A percentile compares a stretch with the other conserved stretches of the same genome.
Evolutionary conservation across 208 protist species (phyloP).

Genomic region (Crithidia fasciculata): DNA sequence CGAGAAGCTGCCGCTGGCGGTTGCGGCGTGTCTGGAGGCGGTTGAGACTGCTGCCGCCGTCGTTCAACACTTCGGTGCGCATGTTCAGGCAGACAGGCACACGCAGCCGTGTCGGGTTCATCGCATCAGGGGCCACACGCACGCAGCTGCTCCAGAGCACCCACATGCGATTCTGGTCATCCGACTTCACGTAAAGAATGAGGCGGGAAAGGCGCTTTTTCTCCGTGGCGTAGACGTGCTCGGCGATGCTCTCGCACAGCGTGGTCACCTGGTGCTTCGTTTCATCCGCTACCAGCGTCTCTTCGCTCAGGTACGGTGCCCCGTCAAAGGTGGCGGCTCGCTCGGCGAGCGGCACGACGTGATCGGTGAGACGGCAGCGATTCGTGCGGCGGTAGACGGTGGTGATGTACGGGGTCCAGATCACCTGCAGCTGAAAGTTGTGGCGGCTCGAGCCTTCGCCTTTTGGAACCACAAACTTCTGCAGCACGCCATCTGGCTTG

Average conservation of each 20-base stretch:
- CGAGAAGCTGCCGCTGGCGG: conserved; percentile 76
- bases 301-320: conserved; percentile 73
- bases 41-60: conserved; percentile 60
- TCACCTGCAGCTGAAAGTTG: conserved; percentile 86
- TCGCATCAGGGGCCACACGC: conserved; percentile 68
- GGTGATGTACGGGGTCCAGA: conserved; percentile 89
- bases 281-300: conserved; percentile 83
- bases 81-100: conserved; percentile 71
- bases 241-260: conserved; percentile 83
- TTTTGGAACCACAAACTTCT: conserved; percentile 91
- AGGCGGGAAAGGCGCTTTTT: conserved; percentile 85
- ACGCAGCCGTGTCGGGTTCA: conserved; percentile 76
- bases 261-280: conserved; percentile 73
- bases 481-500: conserved; percentile 90
- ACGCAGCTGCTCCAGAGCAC: conserved; percentile 86
- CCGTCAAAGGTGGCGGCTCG: conserved; percentile 89
- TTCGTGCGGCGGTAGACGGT: conserved; percentile 88
- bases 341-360: conserved; percentile 49
- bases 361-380: conserved; percentile 69
- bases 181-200: conserved; percentile 82
- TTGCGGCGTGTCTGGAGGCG: conserved; percentile 42
- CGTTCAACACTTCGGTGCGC: conserved; percentile 75
- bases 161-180: conserved; percentile 76
- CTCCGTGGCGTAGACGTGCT: conserved; percentile 88
- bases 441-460: conserved; percentile 64